These are phyloP conservation scores for Camillea tinctor DNA, from an alignment of 2,329 filamentous ascomycete species.

Conservation along the genomic window DNA sequence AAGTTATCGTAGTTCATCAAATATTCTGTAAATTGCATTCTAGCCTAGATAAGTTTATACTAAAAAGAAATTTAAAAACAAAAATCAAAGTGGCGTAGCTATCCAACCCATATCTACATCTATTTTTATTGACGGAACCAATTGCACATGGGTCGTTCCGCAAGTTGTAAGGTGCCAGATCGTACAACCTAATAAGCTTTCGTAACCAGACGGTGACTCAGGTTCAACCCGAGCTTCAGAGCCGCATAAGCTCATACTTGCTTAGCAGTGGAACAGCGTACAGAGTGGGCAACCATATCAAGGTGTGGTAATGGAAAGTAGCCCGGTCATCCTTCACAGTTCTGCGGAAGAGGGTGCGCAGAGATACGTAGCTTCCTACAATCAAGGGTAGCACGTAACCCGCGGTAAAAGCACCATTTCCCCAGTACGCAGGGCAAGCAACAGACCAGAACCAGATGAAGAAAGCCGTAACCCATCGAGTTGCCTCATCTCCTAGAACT, in stretches of 20 bases:
- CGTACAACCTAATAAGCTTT: not conserved
- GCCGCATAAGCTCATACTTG: not conserved
- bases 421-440: constrained; percentile 19
- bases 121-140: not conserved
- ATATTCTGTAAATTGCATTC: not conserved
- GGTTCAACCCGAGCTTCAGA: not conserved
- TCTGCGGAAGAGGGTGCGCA: not conserved
- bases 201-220: not conserved
- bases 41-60: not conserved
- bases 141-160: not conserved
- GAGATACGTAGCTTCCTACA: not conserved
- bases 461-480: constrained; percentile 23
- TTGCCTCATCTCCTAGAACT: constrained; percentile 17
- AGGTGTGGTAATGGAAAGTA: constrained; percentile 4
- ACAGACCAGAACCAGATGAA: constrained; percentile 19
- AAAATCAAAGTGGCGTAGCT: not conserved
- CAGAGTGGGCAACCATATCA: constrained; percentile 3
- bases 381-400: constrained; percentile 1
- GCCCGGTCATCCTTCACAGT: constrained; percentile 1
- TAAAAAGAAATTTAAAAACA: too few species aligned
- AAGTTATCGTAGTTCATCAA: not conserved
- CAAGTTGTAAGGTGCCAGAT: not conserved
- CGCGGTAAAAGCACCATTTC: constrained; percentile 1
- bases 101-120: not conserved
- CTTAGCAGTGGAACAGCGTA: constrained; percentile 5